phyloP scores from a whole-genome alignment of 2,329 filamentous ascomycete species.

The Xylariaceae sp. region DNA sequence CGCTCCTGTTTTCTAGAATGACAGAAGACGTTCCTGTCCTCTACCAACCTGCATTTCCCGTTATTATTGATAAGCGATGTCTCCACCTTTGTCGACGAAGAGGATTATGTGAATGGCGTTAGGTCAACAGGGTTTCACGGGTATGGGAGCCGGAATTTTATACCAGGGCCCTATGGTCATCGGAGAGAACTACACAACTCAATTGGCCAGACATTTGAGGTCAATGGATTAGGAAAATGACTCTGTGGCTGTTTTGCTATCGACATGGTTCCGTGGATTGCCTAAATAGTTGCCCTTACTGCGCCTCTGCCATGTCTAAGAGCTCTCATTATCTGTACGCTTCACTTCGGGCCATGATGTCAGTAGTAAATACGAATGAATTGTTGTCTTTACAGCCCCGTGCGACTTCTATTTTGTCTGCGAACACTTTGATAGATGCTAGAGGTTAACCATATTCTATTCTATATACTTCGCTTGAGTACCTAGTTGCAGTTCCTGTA shows the following conservation, averaged over 20 bases:
- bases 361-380: background rate
- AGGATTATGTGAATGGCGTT: background rate
- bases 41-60: background rate
- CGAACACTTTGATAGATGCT: too few species aligned
- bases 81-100: background rate
- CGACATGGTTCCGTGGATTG: background rate
- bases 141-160: too few species aligned
- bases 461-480: too few species aligned
- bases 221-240: background rate
- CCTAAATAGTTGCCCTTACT: background rate
- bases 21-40: background rate
- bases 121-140: background rate
- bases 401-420: too few species aligned
- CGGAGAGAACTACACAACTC: background rate
- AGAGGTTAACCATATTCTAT: too few species aligned
- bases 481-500: too few species aligned
- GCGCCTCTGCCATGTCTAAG: background rate
- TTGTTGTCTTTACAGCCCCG: background rate
- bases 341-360: background rate
- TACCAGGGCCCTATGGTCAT: too few species aligned
- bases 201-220: background rate
- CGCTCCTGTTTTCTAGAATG: constrained; percentile 20
- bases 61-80: background rate
- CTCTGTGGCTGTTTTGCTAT: background rate
- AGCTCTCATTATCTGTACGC: background rate